A percentile compares a stretch with the other conserved stretches of the same genome.
Evolutionary conservation across 345 rosid species (phyloP).

Genomic region (Kernera saxatilis): DNA sequence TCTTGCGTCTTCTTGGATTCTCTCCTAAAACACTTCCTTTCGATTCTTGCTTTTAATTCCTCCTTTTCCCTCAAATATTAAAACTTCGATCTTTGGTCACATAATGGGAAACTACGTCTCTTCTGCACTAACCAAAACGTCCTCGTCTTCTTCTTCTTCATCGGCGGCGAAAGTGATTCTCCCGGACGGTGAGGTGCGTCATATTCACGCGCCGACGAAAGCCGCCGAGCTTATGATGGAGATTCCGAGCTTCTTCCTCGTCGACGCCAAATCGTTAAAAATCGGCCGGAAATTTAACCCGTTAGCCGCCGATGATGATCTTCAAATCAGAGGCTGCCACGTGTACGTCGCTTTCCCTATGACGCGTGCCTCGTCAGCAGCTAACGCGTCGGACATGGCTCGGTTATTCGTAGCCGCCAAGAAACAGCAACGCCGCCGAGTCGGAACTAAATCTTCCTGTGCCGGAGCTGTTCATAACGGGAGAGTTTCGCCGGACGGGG

Average conservation of each 20-base stretch:
- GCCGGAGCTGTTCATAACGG: slow-evolving; percentile 21
- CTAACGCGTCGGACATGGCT: slow-evolving; percentile 62
- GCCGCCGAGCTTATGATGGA: slow-evolving; percentile 93
- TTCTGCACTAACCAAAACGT: slow-evolving; percentile 42
- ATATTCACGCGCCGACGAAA: slow-evolving; percentile 45
- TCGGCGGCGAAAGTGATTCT: slow-evolving; percentile 52
- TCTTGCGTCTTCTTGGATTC: slow-evolving; percentile 8
- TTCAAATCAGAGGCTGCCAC: slow-evolving; percentile 45
- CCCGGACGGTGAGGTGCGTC: slow-evolving; percentile 62
- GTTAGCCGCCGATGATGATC: slow-evolving; percentile 72
- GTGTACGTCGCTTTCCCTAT: slow-evolving; percentile 75
- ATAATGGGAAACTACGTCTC: slow-evolving; percentile 76
- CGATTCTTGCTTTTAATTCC: neutral
- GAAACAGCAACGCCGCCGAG: slow-evolving; percentile 32
- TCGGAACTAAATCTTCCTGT: slow-evolving; percentile 25
- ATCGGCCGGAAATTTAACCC: slow-evolving; percentile 61
- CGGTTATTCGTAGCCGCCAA: slow-evolving; percentile 50
- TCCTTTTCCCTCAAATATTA: neutral
- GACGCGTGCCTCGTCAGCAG: slow-evolving; percentile 54
- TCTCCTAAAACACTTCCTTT: slow-evolving; percentile 8
- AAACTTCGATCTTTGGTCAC: neutral
- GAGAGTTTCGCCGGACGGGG: slow-evolving; percentile 19
- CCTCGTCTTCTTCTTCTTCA: slow-evolving; percentile 29
- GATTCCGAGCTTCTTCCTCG: slow-evolving; percentile 68
- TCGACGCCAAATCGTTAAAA: slow-evolving; percentile 58